phyloP scores from a whole-genome alignment of 176 grass and related monocot species.

The Ananas comosus region DNA sequence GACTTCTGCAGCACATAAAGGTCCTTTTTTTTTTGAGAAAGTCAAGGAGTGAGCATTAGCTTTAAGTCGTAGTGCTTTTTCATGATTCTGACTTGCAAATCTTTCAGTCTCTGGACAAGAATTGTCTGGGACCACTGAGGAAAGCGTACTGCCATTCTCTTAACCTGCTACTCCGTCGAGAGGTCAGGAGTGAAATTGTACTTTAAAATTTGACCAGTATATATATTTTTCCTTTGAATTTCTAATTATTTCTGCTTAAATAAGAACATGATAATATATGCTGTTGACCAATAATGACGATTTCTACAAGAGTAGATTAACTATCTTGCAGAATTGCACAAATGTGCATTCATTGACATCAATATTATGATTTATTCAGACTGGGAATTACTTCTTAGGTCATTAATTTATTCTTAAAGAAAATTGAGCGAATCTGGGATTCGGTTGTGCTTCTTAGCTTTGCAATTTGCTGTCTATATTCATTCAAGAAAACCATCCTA shows the following conservation, averaged over 20 bases:
- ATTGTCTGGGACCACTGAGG: constrained; percentile 70
- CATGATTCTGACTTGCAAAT: constrained; percentile 15
- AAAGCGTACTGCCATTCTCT: constrained; percentile 93
- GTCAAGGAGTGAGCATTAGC: neutral
- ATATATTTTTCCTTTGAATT: neutral
- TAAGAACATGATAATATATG: neutral
- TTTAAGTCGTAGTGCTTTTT: neutral
- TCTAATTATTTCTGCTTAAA: neutral
- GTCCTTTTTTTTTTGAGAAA: constrained; percentile 18
- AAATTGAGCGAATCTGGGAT: too few species aligned
- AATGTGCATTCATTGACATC: too few species aligned
- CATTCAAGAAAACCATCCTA: neutral
- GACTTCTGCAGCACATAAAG: constrained; percentile 88
- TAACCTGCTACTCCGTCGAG: constrained; percentile 79
- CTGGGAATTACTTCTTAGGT: too few species aligned
- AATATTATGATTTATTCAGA: too few species aligned
- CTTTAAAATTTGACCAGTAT: too few species aligned
- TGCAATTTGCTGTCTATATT: neutral
- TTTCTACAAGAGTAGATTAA: too few species aligned
- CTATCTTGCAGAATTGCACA: too few species aligned
- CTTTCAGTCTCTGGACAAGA: constrained; percentile 82
- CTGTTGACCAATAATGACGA: too few species aligned
- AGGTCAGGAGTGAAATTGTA: constrained; percentile 30
- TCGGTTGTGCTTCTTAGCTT: neutral
- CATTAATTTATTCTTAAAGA: neutral